These are phyloP conservation scores for Cryphonectria carpinicola DNA, from an alignment of 2,329 filamentous ascomycete species.

Conservation along the genomic window DNA sequence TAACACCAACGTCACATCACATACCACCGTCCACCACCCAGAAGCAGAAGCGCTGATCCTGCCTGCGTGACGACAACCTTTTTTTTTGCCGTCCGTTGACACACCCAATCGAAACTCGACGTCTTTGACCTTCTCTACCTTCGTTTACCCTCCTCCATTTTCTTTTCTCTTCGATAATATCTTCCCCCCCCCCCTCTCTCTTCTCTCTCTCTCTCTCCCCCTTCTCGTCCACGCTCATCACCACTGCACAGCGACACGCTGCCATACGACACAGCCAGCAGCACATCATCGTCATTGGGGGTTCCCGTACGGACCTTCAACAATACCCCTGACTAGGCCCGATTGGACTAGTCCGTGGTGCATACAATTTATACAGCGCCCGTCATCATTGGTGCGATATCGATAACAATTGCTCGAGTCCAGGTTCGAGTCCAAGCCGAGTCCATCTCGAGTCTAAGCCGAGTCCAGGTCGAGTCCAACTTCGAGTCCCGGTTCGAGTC, in stretches of 20 bases:
- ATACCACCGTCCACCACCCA: neutral
- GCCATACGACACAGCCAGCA: neutral
- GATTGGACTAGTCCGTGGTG: constrained; percentile 17
- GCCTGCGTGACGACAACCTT: no score
- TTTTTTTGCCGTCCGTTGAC: neutral
- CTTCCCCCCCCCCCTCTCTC: no score
- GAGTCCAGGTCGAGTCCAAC: neutral
- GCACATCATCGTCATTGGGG: neutral
- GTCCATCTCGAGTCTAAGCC: neutral
- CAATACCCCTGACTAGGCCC: constrained; percentile 27
- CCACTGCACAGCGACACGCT: neutral
- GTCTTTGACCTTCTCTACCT: neutral
- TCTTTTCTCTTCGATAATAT: neutral
- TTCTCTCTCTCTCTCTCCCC: neutral
- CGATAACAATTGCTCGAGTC: neutral
- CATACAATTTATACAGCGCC: neutral
- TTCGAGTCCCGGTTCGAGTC: no score
- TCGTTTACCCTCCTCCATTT: neutral
- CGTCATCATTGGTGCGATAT: neutral
- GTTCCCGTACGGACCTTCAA: neutral
- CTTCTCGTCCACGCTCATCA: neutral
- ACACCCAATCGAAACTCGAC: neutral
- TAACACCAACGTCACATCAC: constrained; percentile 2
- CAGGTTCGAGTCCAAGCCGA: no score
- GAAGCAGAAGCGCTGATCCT: neutral